Conservation (phyloP, 345 rosid species). For the Brassica nigra region DNA sequence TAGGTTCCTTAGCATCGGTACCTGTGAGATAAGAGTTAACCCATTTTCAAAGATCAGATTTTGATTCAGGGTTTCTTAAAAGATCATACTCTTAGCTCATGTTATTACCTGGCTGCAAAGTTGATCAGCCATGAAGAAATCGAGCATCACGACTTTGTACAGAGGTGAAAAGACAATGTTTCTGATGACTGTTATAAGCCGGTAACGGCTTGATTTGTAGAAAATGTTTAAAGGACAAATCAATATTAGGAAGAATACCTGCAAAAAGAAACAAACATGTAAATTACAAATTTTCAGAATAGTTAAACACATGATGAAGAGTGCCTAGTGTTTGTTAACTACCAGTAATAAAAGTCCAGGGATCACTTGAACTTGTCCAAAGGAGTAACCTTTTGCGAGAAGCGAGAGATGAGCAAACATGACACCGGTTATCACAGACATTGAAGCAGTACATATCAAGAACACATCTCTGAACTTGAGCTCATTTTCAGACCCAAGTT, state of each 20-base stretch:
- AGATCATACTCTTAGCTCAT: neutral
- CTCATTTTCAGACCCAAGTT: slow-evolving; percentile 72
- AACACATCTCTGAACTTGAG: slow-evolving; percentile 90
- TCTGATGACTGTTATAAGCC: slow-evolving; percentile 68
- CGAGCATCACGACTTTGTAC: slow-evolving; percentile 95
- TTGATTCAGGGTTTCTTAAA: neutral
- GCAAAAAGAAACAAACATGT: slow-evolving; percentile 27
- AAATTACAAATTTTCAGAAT: neutral
- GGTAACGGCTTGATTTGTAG: slow-evolving; percentile 73
- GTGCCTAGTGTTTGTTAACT: slow-evolving; percentile 28
- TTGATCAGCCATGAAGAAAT: slow-evolving; percentile 99
- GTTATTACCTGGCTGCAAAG: slow-evolving; percentile 84
- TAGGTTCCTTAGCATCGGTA: slow-evolving; percentile 77
- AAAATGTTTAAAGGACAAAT: slow-evolving; percentile 77
- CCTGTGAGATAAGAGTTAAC: slow-evolving; percentile 45
- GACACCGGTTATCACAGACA: slow-evolving; percentile 78
- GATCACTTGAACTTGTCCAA: slow-evolving; percentile 78
- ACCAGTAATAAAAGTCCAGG: slow-evolving; percentile 84
- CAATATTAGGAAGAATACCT: slow-evolving; percentile 61
- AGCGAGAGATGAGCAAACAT: slow-evolving; percentile 80
- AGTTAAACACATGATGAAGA: slow-evolving; percentile 7
- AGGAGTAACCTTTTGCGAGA: slow-evolving; percentile 71
- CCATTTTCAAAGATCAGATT: slow-evolving; percentile 4
- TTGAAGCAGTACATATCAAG: slow-evolving; percentile 73
- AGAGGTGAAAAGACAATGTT: slow-evolving; percentile 86